Base-by-base conservation (phyloP, 2,329 filamentous ascomycete species). In the Nigrospora oryzae region DNA sequence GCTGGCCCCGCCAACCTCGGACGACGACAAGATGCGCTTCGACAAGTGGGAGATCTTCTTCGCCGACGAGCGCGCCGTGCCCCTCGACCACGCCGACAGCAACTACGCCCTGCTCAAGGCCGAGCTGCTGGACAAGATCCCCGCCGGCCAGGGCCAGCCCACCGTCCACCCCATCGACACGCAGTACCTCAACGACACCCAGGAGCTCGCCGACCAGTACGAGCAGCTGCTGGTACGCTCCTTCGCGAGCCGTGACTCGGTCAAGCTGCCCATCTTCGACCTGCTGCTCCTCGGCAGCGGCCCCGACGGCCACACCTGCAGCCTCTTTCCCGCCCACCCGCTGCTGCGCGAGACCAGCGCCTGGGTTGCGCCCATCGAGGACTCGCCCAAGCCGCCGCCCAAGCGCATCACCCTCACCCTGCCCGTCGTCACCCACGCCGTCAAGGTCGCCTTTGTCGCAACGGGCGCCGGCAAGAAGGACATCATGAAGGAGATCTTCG, bases 21-120 rank as follows among this genome's bases (percentile, higher is more conserved):
- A 67, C 36, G 63, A 83, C 46, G 86, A 89, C 60, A 75, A 70
- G 4, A 68, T 90, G 54, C 74, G 85, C 57, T 95, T 94, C 67
- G 73, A 76, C 62, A 89, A 87, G 65, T 98, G 93, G 93, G 87
- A 97, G 60, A 88, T 98, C 61, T 98, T 97, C 76, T 97, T 96
- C 67, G 91, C 91, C 61, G 93, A 98, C 63, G 93, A 98, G 75
- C 87, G 93, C 60, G 88, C 88, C 56, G 93, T 97, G 43, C 86
- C 93, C 17, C 83, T 96, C 55, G 83, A 93, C 65, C 85, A 97
- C 68, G 77, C 81, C 53, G 91, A 98, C 71, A 95, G 89, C 71
- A 98, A 97, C 71, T 95, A 96, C 69, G 81, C 73, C 49, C 80
- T 96, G 38, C 70, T 97, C 55, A 93, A 95, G 72, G 72, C 81